Conservation (phyloP, 495 filamentous ascomycete genomes). For the Sabuloglossum arenarium region DNA sequence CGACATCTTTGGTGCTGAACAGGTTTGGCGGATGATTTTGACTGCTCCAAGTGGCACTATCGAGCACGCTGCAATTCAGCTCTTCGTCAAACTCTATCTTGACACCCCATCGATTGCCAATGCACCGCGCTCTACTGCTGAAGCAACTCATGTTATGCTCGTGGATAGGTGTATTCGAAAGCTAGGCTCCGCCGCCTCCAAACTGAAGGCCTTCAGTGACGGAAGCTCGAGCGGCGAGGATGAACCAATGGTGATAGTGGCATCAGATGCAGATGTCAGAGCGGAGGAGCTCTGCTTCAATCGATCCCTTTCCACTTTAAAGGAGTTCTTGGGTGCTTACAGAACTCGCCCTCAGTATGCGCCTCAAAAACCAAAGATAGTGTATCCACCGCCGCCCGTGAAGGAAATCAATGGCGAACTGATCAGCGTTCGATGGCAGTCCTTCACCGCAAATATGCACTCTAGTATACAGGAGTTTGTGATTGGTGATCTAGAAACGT, state of each 20-base stretch:
- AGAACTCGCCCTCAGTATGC: constrained; percentile 29
- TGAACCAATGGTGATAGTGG: constrained; percentile 27
- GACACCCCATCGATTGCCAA: constrained; percentile 25
- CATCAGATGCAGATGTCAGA: constrained; percentile 21
- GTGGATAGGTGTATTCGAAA: constrained; percentile 61
- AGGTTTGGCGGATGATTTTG: constrained; percentile 69
- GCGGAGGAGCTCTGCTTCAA: constrained; percentile 40
- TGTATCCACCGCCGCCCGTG: constrained; percentile 23
- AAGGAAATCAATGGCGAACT: constrained; percentile 29
- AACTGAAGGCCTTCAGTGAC: constrained; percentile 28
- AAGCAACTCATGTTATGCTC: constrained; percentile 56
- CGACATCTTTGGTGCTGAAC: constrained; percentile 41
- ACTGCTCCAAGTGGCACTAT: constrained; percentile 46
- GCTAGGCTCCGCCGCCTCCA: constrained; percentile 44
- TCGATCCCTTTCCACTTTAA: constrained; percentile 39
- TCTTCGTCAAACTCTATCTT: constrained; percentile 59
- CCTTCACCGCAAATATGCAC: constrained; percentile 35
- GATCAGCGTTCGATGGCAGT: constrained; percentile 51
- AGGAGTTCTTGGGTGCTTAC: constrained; percentile 32
- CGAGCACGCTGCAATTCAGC: constrained; percentile 41
- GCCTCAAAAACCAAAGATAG: constrained; percentile 18
- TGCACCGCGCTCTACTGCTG: constrained; percentile 25
- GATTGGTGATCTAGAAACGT: constrained; percentile 51
- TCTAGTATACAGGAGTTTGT: constrained; percentile 34
- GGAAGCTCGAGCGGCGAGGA: constrained; percentile 23